Conservation (phyloP, 1,284 basidiomycete genomes). For the Vanrija sp. region DNA sequence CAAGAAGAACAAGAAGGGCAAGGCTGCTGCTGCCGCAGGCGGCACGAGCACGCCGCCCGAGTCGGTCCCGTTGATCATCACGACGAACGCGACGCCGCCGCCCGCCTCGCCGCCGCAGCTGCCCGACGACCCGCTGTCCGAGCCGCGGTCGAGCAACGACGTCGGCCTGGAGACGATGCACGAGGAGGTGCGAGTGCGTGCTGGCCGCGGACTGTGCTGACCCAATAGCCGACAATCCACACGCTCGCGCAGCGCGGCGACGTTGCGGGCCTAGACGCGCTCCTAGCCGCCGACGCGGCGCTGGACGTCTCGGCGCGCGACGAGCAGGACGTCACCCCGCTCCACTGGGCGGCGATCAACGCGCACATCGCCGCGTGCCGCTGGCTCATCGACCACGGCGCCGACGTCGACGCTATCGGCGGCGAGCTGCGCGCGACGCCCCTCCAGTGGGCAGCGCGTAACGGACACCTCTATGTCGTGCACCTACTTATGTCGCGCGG, state of each 20-base stretch:
- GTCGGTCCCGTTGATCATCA: conserved; percentile 14
- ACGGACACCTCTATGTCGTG: conserved; percentile 91
- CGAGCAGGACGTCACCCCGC: conserved; percentile 83
- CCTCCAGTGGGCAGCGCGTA: conserved; percentile 93
- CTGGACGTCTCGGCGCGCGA: conserved; percentile 78
- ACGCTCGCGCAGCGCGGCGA: conserved; percentile 85
- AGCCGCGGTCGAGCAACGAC: conserved; percentile 24
- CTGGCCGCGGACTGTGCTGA: neutral
- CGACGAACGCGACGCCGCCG: conserved; percentile 16
- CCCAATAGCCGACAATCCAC: conserved; percentile 61
- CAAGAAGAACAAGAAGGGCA: no score
- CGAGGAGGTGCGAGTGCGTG: conserved; percentile 15
- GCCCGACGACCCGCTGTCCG: conserved; percentile 1
- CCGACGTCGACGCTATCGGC: conserved; percentile 88
- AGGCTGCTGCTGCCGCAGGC: neutral
- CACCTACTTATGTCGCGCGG: conserved; percentile 83
- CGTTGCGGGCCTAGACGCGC: conserved; percentile 60
- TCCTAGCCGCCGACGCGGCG: conserved; percentile 61
- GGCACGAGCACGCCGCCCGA: neutral
- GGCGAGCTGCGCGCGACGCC: conserved; percentile 95
- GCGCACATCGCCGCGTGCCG: conserved; percentile 45
- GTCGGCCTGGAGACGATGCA: conserved; percentile 35
- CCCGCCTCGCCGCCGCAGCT: neutral
- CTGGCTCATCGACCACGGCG: conserved; percentile 85
- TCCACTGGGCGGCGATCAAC: conserved; percentile 85